phyloP scores from a whole-genome alignment of 1,284 basidiomycete species.

The Phaffia rhodozyma region DNA sequence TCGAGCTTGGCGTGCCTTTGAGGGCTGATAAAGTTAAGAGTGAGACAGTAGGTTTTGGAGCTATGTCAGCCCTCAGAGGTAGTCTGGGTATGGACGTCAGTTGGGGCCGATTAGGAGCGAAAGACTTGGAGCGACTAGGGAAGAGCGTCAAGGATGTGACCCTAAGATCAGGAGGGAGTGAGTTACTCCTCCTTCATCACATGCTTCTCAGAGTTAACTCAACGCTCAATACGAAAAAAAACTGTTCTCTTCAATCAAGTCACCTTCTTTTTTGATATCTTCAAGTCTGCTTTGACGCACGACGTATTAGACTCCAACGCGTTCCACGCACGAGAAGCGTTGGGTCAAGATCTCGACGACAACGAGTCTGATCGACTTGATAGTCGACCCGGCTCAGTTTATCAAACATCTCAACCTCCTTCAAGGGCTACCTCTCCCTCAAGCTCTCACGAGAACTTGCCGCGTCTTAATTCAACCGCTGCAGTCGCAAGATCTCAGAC shows the following conservation, averaged over 20 bases:
- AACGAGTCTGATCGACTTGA: background rate
- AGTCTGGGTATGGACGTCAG: constrained; percentile 9
- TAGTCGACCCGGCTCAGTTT: constrained; percentile 10
- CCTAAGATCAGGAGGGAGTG: constrained; percentile 8
- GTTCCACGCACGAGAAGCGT: constrained; percentile 1
- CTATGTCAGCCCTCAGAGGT: background rate
- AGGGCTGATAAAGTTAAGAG: background rate
- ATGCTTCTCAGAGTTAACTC: background rate
- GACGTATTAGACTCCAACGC: constrained; percentile 11
- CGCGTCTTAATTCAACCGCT: background rate
- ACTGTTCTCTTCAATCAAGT: background rate
- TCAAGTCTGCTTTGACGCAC: constrained; percentile 11
- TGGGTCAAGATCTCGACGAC: background rate
- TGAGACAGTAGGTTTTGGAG: constrained; percentile 5
- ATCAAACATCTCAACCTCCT: background rate
- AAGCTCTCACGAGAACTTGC: background rate
- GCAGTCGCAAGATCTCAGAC: background rate
- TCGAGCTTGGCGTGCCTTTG: background rate
- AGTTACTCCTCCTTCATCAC: background rate
- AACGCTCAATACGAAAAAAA: background rate
- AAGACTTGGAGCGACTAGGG: constrained; percentile 7
- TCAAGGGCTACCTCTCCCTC: constrained; percentile 1
- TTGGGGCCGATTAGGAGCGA: constrained; percentile 3
- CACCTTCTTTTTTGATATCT: constrained; percentile 15
- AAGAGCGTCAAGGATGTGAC: constrained; percentile 8